Evolutionary conservation across 495 filamentous ascomycete species (phyloP), one percentile per base, ranked within the genome.

Genomic region (Penicillium subrubescens): DNA sequence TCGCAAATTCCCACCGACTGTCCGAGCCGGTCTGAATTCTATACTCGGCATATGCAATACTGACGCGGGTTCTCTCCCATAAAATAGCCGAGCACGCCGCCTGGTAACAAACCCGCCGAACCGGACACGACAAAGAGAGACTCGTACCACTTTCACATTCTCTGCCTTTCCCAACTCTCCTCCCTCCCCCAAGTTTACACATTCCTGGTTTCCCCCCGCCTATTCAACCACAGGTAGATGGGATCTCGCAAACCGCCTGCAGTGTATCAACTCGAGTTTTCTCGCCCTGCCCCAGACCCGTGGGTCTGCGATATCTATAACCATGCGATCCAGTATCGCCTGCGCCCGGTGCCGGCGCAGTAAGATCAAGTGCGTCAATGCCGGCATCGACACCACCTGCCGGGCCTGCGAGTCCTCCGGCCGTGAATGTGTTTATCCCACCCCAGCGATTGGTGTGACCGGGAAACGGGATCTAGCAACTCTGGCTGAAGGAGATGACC

Each of bases 341-440:
- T 94, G 91, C 75, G 83, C 85, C 62, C 83, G 87, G 56, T 94
- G 91, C 79, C 86, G 91, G 60, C 88, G 89, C 72, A 91, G 88
- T 74, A 94, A 94, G 74, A 90, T 93, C 75, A 94, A 93, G 80
- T 91, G 83, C 74, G 88, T 92, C 79, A 96, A 96, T 77, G 82
- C 81, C 69, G 91, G 91, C 57, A 87, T 88, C 59, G 84, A 86
- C 65, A 88, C 87, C 21, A 89, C 86, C 25, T 96, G 92, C 77
- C 87, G 90, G 62, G 89, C 89, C 7, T 96, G 92, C 73, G 84
- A 92, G 69, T 84, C 86, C 59, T 88, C 88, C 48, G 89, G 90
- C 50, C 86, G 92, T 70, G 87, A 92, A 59, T 96, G 92, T 73
- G 82, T 85, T 44, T 96, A 94, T 75, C 89, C 87, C 17, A 75